Percentiles rank a stretch among this genome's conserved stretches.
Conservation (phyloP, 495 filamentous ascomycete genomes). For the Lepraria neglecta region DNA sequence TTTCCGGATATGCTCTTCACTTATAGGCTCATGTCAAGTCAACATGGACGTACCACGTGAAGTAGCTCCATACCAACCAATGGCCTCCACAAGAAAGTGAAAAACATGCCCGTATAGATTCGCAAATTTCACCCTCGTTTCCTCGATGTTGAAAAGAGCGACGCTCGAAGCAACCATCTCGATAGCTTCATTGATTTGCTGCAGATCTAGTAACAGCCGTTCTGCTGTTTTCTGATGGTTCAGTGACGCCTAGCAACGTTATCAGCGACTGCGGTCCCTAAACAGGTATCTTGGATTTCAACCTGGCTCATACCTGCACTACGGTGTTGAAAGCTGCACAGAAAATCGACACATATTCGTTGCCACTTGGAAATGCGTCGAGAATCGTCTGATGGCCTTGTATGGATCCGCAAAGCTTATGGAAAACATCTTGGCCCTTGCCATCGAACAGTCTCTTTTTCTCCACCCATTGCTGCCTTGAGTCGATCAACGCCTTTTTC, state of each 20-base stretch:
- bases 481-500: not conserved
- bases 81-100: not conserved
- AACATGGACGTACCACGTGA: not conserved
- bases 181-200: not conserved
- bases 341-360: not conserved
- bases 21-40: not conserved
- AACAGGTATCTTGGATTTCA: slow-evolving; percentile 11
- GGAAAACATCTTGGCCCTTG: not conserved
- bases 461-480: not conserved
- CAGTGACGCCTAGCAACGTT: not conserved
- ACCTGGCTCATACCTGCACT: slow-evolving; percentile 28
- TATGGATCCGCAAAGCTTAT: not conserved
- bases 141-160: not conserved
- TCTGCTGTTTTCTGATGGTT: not conserved
- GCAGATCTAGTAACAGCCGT: not conserved
- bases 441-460: not conserved
- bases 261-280: not conserved
- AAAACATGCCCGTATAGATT: not conserved
- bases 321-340: slow-evolving; percentile 1
- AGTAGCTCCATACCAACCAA: not conserved
- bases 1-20: not conserved
- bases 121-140: not conserved
- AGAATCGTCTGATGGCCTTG: not conserved
- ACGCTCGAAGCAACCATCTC: not conserved
- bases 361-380: not conserved